Evolutionary conservation across 1,284 basidiomycete genomes (phyloP).

Genomic region (Microbotryum lychnidis-dioicae): DNA sequence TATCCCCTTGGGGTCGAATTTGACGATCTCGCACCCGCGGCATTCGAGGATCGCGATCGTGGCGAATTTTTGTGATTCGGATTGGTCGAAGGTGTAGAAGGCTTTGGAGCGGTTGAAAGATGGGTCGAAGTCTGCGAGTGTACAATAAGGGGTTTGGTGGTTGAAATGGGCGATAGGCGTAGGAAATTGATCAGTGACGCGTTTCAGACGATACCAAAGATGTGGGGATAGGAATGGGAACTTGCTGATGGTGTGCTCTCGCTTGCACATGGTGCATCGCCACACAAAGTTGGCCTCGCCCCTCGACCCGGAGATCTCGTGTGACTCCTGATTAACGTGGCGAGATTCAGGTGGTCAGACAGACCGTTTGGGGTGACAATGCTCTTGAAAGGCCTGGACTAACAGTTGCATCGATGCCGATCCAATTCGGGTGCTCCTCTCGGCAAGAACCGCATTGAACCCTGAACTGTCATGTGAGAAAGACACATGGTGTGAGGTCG

Average conservation of each 20-base stretch:
- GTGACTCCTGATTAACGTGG: slow-evolving; percentile 6
- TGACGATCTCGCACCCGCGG: slow-evolving; percentile 27
- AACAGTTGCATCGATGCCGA: slow-evolving; percentile 26
- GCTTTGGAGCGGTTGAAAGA: slow-evolving; percentile 26
- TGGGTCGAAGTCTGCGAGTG: slow-evolving; percentile 21
- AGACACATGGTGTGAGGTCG: neutral
- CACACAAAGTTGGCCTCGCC: slow-evolving; percentile 31
- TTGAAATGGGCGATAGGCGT: too few relatives aligned
- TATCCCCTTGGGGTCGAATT: slow-evolving; percentile 24
- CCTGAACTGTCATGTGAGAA: slow-evolving; percentile 10
- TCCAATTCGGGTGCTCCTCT: slow-evolving; percentile 30
- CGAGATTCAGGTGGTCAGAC: too few relatives aligned
- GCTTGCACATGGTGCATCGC: slow-evolving; percentile 28
- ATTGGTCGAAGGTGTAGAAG: slow-evolving; percentile 22
- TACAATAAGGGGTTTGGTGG: too few relatives aligned
- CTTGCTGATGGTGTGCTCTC: slow-evolving; percentile 28
- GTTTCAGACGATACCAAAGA: neutral
- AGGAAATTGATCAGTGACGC: neutral
- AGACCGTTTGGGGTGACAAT: neutral
- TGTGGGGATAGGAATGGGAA: neutral
- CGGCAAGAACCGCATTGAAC: slow-evolving; percentile 23
- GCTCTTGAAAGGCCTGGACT: neutral
- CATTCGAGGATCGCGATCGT: slow-evolving; percentile 29
- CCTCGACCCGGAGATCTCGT: slow-evolving; percentile 24
- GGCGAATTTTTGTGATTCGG: slow-evolving; percentile 23